Conservation (phyloP, 1,284 basidiomycete genomes). For the Rhodotorula mucilaginosa region DNA sequence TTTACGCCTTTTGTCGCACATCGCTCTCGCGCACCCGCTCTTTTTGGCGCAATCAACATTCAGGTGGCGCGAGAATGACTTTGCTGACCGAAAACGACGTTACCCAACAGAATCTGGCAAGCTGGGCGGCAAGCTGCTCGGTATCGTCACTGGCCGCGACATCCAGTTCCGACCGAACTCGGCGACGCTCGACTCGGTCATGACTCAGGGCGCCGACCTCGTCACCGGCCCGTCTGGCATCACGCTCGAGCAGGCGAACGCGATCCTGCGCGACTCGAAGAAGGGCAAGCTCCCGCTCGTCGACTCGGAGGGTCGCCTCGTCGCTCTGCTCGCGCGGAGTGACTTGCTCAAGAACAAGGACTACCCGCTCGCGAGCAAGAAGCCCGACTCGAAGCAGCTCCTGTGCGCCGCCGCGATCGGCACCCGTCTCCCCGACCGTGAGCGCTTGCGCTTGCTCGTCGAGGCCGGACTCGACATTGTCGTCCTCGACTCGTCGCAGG, state of each 20-base stretch:
- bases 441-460: slow-evolving; percentile 78
- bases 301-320: slow-evolving; percentile 69
- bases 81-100: slow-evolving; percentile 14
- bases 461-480: slow-evolving; percentile 96
- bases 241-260: slow-evolving; percentile 88
- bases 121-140: slow-evolving; percentile 85
- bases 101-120: slow-evolving; percentile 69
- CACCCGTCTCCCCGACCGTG: slow-evolving; percentile 83
- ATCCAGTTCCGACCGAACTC: slow-evolving; percentile 82
- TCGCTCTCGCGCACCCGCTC: neutral
- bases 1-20: slow-evolving; percentile 42
- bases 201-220: slow-evolving; percentile 70
- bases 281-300: slow-evolving; percentile 96
- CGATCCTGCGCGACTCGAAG: slow-evolving; percentile 91
- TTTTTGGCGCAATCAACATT: neutral
- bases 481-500: slow-evolving; percentile 92
- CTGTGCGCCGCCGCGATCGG: slow-evolving; percentile 97
- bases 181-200: slow-evolving; percentile 75
- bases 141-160: slow-evolving; percentile 95
- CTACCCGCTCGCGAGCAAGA: slow-evolving; percentile 91
- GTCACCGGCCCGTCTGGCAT: slow-evolving; percentile 81
- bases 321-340: slow-evolving; percentile 87
- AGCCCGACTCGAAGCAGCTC: slow-evolving; percentile 88
- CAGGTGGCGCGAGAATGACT: neutral
- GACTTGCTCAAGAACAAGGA: slow-evolving; percentile 98